A percentile compares a stretch with the other conserved stretches of the same genome.
Conservation (phyloP, 805 yeast genomes). For the Saturnispora silvae region DNA sequence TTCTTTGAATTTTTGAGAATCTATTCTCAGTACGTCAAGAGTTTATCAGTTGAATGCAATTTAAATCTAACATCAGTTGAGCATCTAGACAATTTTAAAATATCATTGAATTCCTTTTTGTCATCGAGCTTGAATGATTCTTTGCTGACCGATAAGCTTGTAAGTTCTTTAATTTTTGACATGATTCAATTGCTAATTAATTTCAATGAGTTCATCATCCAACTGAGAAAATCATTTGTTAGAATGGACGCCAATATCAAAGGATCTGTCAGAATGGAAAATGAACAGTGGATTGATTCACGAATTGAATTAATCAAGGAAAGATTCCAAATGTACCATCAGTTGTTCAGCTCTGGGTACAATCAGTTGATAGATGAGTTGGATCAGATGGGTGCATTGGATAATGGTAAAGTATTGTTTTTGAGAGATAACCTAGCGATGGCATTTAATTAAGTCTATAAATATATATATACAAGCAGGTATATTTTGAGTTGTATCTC, state of each 20-base stretch:
- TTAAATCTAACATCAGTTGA: slow-evolving; percentile 10
- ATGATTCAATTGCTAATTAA: slow-evolving; percentile 1
- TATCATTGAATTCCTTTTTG: slow-evolving; percentile 43
- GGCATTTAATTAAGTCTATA: slow-evolving; percentile 7
- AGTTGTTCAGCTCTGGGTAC: background rate
- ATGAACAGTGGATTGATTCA: slow-evolving; percentile 4
- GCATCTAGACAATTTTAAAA: slow-evolving; percentile 33
- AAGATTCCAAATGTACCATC: background rate
- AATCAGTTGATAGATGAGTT: slow-evolving; percentile 1
- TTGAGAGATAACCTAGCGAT: background rate
- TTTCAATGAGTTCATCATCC: slow-evolving; percentile 3
- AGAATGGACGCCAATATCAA: slow-evolving; percentile 7
- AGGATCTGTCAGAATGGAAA: background rate
- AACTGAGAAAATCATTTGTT: slow-evolving; percentile 6
- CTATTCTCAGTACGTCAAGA: slow-evolving; percentile 43
- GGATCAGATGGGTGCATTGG: slow-evolving; percentile 3
- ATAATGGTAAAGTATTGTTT: slow-evolving; percentile 5
- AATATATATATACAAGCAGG: too few species aligned
- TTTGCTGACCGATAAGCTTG: slow-evolving; percentile 45
- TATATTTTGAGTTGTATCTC: too few species aligned
- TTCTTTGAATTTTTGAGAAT: slow-evolving; percentile 49
- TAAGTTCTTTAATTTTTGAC: slow-evolving; percentile 1
- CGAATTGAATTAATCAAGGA: slow-evolving; percentile 1
- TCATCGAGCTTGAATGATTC: slow-evolving; percentile 58
- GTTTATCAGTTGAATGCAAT: slow-evolving; percentile 8